These are phyloP conservation scores for Colletotrichum zoysiae DNA, from an alignment of 2,329 filamentous ascomycete species.

Conservation along the genomic window DNA sequence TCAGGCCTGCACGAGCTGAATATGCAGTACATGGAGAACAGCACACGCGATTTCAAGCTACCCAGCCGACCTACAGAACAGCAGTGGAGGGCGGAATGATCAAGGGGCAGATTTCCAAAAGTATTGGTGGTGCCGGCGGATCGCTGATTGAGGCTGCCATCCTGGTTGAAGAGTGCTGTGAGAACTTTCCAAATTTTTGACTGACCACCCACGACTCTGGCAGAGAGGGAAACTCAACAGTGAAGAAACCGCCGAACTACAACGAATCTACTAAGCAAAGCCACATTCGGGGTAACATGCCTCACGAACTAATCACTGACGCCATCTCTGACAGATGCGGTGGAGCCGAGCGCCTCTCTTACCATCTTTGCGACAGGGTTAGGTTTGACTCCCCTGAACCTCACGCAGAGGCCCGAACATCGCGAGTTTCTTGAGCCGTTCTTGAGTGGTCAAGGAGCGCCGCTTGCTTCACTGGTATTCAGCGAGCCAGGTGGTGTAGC, in stretches of 20 bases:
- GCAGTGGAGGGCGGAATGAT: conserved; percentile 44
- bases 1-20: not conserved
- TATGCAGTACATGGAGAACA: not conserved
- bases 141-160: conserved; percentile 62
- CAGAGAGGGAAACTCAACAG: too few relatives aligned
- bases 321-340: conserved; percentile 44
- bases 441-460: conserved; percentile 56
- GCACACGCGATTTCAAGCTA: conserved; percentile 3
- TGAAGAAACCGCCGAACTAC: not conserved
- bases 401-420: conserved; percentile 50
- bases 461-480: conserved; percentile 64
- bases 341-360: conserved; percentile 62
- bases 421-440: conserved; percentile 62
- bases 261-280: not conserved
- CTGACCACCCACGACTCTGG: too few relatives aligned
- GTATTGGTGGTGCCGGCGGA: conserved; percentile 59
- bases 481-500: conserved; percentile 65
- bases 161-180: conserved; percentile 65
- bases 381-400: conserved; percentile 63
- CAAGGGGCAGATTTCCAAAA: conserved; percentile 59
- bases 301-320: not conserved
- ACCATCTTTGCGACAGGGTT: conserved; percentile 66
- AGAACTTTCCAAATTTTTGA: not conserved
- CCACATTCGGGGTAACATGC: too few relatives aligned
- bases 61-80: not conserved